phyloP scores from a whole-genome alignment of 257 asterid genomes.

The Handroanthus guayacan region DNA sequence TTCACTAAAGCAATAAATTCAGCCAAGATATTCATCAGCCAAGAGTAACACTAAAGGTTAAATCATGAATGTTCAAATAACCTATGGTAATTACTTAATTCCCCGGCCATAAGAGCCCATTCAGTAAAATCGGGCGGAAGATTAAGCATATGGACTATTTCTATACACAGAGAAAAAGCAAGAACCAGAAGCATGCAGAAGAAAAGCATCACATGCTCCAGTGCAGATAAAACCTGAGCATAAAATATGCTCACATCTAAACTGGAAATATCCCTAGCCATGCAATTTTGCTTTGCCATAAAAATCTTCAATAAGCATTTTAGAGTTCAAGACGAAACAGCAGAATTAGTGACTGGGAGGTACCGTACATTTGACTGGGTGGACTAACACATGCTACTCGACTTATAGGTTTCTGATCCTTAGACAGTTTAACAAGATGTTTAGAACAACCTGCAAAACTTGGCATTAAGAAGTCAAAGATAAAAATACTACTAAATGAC shows the following conservation, averaged over 20 bases:
- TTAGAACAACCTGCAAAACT: conserved; percentile 50
- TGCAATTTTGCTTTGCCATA: conserved; percentile 12
- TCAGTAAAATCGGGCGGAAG: neutral
- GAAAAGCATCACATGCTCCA: conserved; percentile 30
- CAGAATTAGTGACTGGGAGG: conserved; percentile 19
- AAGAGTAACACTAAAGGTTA: neutral
- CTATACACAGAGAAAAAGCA: conserved; percentile 6
- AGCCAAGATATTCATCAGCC: conserved; percentile 5
- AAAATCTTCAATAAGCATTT: conserved; percentile 12
- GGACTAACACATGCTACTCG: conserved; percentile 53
- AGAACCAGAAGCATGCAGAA: conserved; percentile 21
- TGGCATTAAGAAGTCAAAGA: conserved; percentile 25
- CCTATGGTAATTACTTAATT: conserved; percentile 6
- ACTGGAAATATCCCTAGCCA: neutral
- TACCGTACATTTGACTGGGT: conserved; percentile 60
- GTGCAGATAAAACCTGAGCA: conserved; percentile 25
- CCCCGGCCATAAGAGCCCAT: neutral
- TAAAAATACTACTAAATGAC: conserved; percentile 20
- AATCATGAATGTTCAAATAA: neutral
- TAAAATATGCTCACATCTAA: neutral
- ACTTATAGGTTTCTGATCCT: conserved; percentile 57
- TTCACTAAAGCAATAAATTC: neutral
- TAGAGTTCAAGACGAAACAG: neutral
- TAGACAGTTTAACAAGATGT: conserved; percentile 48
- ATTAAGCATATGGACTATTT: neutral